phyloP scores from a whole-genome alignment of 805 yeast species.

The Ascoidea tarda region DNA sequence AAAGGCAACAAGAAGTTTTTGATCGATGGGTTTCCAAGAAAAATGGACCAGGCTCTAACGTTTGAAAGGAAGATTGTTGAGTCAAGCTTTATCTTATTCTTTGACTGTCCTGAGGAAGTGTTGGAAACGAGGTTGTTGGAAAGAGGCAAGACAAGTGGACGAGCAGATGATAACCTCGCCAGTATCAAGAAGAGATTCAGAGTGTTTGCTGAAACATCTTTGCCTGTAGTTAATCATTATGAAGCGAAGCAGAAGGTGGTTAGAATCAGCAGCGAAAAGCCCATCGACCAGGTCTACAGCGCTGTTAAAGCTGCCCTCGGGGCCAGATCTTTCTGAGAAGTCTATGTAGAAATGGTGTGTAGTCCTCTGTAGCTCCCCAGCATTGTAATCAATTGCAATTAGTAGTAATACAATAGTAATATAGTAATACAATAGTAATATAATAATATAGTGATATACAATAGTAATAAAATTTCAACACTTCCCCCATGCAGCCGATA shows the following conservation, averaged over 20 bases:
- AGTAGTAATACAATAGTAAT: too few relatives aligned
- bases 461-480: too few relatives aligned
- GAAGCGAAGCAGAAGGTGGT: slow-evolving; percentile 65
- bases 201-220: slow-evolving; percentile 74
- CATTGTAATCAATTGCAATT: too few relatives aligned
- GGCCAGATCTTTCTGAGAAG: slow-evolving; percentile 6
- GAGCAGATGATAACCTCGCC: slow-evolving; percentile 86
- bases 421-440: too few relatives aligned
- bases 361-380: too few relatives aligned
- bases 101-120: slow-evolving; percentile 69
- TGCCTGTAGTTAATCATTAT: slow-evolving; percentile 86
- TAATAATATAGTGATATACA: too few relatives aligned
- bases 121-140: slow-evolving; percentile 78
- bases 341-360: too few relatives aligned
- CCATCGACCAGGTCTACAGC: slow-evolving; percentile 64
- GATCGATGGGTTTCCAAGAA: slow-evolving; percentile 94
- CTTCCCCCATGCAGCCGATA: too few relatives aligned
- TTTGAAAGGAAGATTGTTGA: slow-evolving; percentile 71
- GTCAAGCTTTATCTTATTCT: slow-evolving; percentile 58
- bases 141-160: slow-evolving; percentile 91
- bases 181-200: slow-evolving; percentile 81
- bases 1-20: slow-evolving; percentile 50
- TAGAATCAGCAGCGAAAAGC: slow-evolving; percentile 61
- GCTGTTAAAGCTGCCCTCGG: slow-evolving; percentile 56
- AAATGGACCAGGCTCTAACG: slow-evolving; percentile 95